These are phyloP conservation scores for Phytophthora uliginosa DNA, from an alignment of 352 stramenopile species.

Conservation along the genomic window DNA sequence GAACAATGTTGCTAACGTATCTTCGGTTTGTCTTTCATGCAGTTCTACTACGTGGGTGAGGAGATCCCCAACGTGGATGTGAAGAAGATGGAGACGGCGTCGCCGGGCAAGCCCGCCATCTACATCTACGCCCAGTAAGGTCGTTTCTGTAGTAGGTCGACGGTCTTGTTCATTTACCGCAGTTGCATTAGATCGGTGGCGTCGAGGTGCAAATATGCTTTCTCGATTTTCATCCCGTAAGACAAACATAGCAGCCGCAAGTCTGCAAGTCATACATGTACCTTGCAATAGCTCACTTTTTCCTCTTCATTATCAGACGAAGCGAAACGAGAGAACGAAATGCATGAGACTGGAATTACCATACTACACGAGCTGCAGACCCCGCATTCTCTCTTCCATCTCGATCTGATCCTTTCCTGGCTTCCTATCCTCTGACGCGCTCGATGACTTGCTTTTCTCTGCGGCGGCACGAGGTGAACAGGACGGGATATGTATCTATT, in stretches of 20 bases:
- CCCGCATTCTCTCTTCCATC: slow-evolving; percentile 39
- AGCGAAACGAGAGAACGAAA: slow-evolving; percentile 27
- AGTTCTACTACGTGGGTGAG: slow-evolving; percentile 86
- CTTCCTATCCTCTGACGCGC: slow-evolving; percentile 25
- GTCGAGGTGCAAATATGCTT: slow-evolving; percentile 1
- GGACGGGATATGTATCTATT: slow-evolving; percentile 77
- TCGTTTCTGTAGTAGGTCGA: slow-evolving; percentile 9
- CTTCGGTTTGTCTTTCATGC: slow-evolving; percentile 11
- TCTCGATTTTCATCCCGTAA: slow-evolving; percentile 15
- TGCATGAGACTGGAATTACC: slow-evolving; percentile 47
- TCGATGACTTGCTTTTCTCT: slow-evolving; percentile 34
- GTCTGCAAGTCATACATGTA: slow-evolving; percentile 32
- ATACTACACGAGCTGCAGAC: slow-evolving; percentile 45
- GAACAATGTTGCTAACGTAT: slow-evolving; percentile 7
- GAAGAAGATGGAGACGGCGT: slow-evolving; percentile 89
- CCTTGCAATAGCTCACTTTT: slow-evolving; percentile 14
- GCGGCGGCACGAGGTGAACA: slow-evolving; percentile 24
- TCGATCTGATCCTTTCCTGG: slow-evolving; percentile 45
- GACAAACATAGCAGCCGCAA: neutral
- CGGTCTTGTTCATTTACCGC: slow-evolving; percentile 12
- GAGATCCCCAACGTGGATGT: slow-evolving; percentile 75
- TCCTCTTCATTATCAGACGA: neutral
- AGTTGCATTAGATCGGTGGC: slow-evolving; percentile 31
- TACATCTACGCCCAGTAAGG: slow-evolving; percentile 72
- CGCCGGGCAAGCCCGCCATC: slow-evolving; percentile 87